These are phyloP conservation scores for Dispira parvispora DNA, from an alignment of 192 early-diverging fungal species.

Conservation along the genomic window DNA sequence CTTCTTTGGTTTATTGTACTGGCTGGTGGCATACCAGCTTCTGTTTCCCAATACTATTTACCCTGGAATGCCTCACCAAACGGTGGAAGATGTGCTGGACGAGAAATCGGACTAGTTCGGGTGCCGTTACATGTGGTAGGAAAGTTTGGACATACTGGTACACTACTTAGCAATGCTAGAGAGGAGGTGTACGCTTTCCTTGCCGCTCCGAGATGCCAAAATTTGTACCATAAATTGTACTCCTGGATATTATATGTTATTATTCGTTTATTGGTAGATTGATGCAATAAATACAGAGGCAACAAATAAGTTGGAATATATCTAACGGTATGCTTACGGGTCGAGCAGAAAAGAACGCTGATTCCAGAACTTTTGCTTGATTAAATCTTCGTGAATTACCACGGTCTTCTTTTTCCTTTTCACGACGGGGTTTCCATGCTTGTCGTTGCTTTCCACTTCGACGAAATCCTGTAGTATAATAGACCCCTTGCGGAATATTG, in stretches of 20 bases:
- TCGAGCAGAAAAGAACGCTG: conserved; percentile 26
- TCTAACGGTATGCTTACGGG: conserved; percentile 2
- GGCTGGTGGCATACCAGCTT: conserved; percentile 30
- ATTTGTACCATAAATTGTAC: too few species aligned
- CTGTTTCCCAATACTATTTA: conserved; percentile 6
- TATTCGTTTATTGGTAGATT: too few species aligned
- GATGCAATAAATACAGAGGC: neutral
- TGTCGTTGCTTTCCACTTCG: neutral
- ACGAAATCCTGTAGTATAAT: conserved; percentile 46
- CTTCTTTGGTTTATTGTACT: conserved; percentile 48
- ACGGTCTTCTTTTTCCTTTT: conserved; percentile 35
- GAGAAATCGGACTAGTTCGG: too few species aligned
- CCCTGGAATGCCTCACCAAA: neutral
- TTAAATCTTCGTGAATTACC: conserved; percentile 54
- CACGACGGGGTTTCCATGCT: conserved; percentile 11
- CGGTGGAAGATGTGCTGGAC: too few species aligned
- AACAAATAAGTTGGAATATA: neutral
- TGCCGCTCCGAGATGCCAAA: too few species aligned
- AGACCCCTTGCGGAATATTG: conserved; percentile 80
- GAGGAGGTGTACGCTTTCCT: too few species aligned
- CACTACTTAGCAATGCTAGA: too few species aligned
- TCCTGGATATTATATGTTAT: too few species aligned
- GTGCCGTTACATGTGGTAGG: too few species aligned
- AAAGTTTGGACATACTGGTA: too few species aligned
- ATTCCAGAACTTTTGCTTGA: conserved; percentile 56